Base-by-base conservation (phyloP, 148 eudicot genomes). In the Camellia granthamiana region DNA sequence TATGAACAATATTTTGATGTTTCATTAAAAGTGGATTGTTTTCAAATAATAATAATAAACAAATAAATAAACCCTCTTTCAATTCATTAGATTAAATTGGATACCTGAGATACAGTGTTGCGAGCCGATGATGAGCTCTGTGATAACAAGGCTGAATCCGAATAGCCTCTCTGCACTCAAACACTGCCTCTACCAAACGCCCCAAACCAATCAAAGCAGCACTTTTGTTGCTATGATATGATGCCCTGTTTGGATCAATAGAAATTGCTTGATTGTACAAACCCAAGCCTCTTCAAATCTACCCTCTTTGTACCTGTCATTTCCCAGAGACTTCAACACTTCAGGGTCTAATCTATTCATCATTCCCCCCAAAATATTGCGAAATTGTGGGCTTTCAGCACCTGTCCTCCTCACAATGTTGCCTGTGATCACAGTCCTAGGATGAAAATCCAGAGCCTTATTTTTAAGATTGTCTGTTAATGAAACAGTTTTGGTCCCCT, bases 131-230 rank as follows among this genome's bases (percentile, higher is more conserved):
- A 72, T 94, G 96, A 83, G 96, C 98, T 44, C 90, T 87, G 21
- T 79, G 92, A 79, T 90, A 94, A 55, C 49, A 74, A 78, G 94
- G 91, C 15, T 94, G 87, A 55, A 92, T 86, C 43, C 85, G 82
- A 41, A 92, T 69, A 44, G 96, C 98, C 78, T 90, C 92, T 85
- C 78, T 83, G 74, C 93, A 89, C 75, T 84, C 96, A 2, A 84
- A 75, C 59, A 88, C 88, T 1, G 96, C 96, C 75, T 94, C 98
- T 7, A 89, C 49, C 78, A 92, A 56, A 63, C 89, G 88, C 65
- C 94, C 94, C 74, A 92, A 82, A 11, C 91, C 88, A n/a, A 86
- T 80, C 78, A 94, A 86, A 61, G 91, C 94, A 5, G 94, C 98
- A 72, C 91, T 80, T 59, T 85, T 90, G 71, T 92, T 92, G 78